Base-by-base conservation (phyloP, 176 grass and related monocot genomes). In the Themeda triandra region DNA sequence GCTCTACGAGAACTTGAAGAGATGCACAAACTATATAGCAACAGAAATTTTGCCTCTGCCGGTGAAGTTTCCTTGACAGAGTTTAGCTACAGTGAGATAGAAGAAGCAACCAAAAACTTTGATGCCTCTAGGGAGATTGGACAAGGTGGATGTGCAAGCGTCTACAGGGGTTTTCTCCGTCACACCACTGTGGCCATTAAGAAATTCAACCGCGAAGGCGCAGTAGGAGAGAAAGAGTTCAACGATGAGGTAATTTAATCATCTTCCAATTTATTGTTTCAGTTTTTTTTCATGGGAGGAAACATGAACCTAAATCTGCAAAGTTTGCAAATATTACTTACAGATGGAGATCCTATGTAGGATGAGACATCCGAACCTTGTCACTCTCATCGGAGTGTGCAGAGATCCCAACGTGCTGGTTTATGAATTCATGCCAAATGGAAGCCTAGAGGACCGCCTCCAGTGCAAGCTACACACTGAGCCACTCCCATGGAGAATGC, bases 281-380 rank as follows among this genome's bases (percentile, higher is more conserved):
- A 49, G 46, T 87, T 80, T 6, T 63, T 53, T 54, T 8, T 35
- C 66, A 49, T 79, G 51, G 42, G 2, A 37, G 39, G 69, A 71
- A 44, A 56, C 4, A 30, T 65, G 18, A 56, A 63, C 28, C 63
- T 76, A 48, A 77, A 76, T 66, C 65, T 70, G 49, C 13, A 0
- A 46, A 28, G 71, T 79, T 59, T 21, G 29, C 9, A 86, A 28
- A 54, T 64, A 80, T 73, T 84, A 56, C 80, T 80, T 84, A 39
- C 87, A 97, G 94, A 85, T 97, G 36, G 85, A 94, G 44, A 56
- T 65, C 74, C 76, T 97, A 27, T 76, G 85, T 65, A 85, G 66
- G 75, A 69, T 97, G 75, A 91, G 91, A 31, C 91, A 97, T 87
- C 93, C 88, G 18, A 87, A 95, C 88, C 88, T 95, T 49, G 90